phyloP scores from a whole-genome alignment of 768 basidiomycete species.

The Boletus vermiculosoides region DNA sequence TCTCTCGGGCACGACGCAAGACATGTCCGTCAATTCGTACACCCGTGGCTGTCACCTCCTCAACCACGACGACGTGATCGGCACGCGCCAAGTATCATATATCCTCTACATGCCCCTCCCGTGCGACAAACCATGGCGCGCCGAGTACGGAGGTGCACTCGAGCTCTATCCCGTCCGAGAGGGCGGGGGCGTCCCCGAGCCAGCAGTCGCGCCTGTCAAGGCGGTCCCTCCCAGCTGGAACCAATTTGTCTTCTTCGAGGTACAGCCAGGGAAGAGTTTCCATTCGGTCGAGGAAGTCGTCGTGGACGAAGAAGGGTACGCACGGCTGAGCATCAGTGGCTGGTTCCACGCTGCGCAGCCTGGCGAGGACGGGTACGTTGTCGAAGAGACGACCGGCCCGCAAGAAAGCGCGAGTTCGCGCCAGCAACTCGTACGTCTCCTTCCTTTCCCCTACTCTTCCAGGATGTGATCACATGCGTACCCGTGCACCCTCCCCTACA shows the following conservation, averaged over 20 bases:
- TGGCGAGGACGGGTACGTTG: constrained; percentile 83
- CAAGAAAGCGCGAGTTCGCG: constrained; percentile 84
- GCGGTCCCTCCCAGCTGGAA: constrained; percentile 82
- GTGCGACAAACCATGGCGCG: constrained; percentile 71
- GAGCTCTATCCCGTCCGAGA: constrained; percentile 81
- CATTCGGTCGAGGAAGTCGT: constrained; percentile 97
- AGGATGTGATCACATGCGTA: constrained; percentile 4
- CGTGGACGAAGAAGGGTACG: constrained; percentile 66
- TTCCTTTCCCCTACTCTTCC: constrained; percentile 6
- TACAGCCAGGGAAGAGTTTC: constrained; percentile 94
- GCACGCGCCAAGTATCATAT: constrained; percentile 89
- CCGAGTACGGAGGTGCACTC: constrained; percentile 89
- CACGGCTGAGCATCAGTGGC: constrained; percentile 86
- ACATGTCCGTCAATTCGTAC: constrained; percentile 94
- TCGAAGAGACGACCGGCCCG: constrained; percentile 43
- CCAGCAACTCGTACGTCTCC: constrained; percentile 80
- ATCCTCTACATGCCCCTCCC: constrained; percentile 95
- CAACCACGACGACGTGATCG: constrained; percentile 98
- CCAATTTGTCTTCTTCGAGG: constrained; percentile 84
- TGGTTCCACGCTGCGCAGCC: constrained; percentile 96
- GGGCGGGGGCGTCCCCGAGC: constrained; percentile 64
- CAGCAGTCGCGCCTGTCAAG: constrained; percentile 61
- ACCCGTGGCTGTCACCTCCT: constrained; percentile 90
- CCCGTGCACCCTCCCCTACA: constrained; percentile 25
- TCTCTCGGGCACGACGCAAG: constrained; percentile 87